Percentiles rank a stretch among this genome's conserved stretches.
phyloP scores from a whole-genome alignment of 2,329 filamentous ascomycete species.

The Colletotrichum destructivum region DNA sequence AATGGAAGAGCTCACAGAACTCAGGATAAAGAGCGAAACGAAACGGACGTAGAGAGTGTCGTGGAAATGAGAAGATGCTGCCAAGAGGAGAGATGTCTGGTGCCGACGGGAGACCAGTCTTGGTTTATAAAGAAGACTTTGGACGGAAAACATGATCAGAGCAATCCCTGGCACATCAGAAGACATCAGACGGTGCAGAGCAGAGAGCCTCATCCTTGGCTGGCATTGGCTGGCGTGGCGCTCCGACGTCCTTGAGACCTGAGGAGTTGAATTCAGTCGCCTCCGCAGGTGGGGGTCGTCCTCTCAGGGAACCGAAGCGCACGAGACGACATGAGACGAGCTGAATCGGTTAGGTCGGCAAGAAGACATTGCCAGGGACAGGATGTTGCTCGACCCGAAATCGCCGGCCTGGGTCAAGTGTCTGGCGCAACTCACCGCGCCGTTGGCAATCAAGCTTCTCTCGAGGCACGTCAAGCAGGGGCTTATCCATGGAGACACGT shows the following conservation, averaged over 20 bases:
- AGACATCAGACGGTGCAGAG: conserved; percentile 28
- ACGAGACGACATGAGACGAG: conserved; percentile 32
- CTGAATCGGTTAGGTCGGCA: conserved; percentile 10
- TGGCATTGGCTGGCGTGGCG: conserved; percentile 7
- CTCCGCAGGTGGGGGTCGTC: neutral
- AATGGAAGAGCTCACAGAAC: conserved; percentile 46
- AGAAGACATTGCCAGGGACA: conserved; percentile 24
- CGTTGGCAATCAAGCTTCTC: neutral
- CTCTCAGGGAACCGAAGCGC: neutral
- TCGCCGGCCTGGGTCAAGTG: conserved; percentile 7
- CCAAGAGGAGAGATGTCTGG: conserved; percentile 17
- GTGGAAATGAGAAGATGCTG: conserved; percentile 31
- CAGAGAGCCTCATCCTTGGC: conserved; percentile 21
- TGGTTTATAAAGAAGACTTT: conserved; percentile 36
- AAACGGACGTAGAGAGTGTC: conserved; percentile 38
- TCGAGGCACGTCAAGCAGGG: neutral
- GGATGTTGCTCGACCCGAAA: conserved; percentile 20
- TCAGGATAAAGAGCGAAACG: conserved; percentile 38
- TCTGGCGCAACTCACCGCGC: neutral
- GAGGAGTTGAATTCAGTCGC: neutral
- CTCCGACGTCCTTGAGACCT: conserved; percentile 2
- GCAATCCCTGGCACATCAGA: conserved; percentile 25
- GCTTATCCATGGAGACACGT: no score
- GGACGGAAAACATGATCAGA: conserved; percentile 24
- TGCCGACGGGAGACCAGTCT: conserved; percentile 27